phyloP scores from a whole-genome alignment of 768 basidiomycete genomes.

The Mycena leptocephala region DNA sequence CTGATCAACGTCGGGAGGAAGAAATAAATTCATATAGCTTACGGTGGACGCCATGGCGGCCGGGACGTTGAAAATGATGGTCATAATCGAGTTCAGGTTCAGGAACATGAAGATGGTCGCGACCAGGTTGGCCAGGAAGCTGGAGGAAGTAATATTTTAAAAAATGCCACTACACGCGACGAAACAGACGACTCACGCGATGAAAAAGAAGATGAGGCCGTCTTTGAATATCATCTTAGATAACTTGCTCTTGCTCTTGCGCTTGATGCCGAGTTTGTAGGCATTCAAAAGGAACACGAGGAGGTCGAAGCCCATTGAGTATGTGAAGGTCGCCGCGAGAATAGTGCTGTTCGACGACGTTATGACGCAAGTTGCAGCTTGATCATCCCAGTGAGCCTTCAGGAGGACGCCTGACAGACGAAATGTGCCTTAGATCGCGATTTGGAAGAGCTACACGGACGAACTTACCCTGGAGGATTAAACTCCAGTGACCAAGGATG shows the following conservation, averaged over 20 bases:
- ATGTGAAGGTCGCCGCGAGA: constrained; percentile 81
- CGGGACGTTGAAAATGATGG: constrained; percentile 76
- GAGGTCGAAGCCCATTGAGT: constrained; percentile 84
- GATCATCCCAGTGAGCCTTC: constrained; percentile 67
- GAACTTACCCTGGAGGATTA: constrained; percentile 44
- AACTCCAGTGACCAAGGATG: constrained; percentile 64
- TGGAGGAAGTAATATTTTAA: constrained; percentile 32
- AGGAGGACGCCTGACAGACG: constrained; percentile 66
- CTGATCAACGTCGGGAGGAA: not conserved
- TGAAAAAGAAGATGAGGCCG: constrained; percentile 84
- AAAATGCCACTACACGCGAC: not conserved
- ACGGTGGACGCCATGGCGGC: constrained; percentile 71
- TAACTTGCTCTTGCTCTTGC: constrained; percentile 60
- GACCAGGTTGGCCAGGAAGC: constrained; percentile 61
- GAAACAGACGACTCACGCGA: constrained; percentile 67
- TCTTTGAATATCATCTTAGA: constrained; percentile 79
- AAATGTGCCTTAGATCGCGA: not conserved
- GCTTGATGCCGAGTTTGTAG: constrained; percentile 66
- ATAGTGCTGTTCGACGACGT: constrained; percentile 73
- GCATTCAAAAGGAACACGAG: constrained; percentile 72
- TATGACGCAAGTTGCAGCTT: constrained; percentile 65
- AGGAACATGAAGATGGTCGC: constrained; percentile 77
- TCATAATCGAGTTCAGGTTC: constrained; percentile 79
- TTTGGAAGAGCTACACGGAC: constrained; percentile 34
- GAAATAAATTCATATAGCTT: constrained; percentile 28